Evolutionary conservation across 352 stramenopile species (phyloP).

Genomic region (Globisporangium orthogonon): DNA sequence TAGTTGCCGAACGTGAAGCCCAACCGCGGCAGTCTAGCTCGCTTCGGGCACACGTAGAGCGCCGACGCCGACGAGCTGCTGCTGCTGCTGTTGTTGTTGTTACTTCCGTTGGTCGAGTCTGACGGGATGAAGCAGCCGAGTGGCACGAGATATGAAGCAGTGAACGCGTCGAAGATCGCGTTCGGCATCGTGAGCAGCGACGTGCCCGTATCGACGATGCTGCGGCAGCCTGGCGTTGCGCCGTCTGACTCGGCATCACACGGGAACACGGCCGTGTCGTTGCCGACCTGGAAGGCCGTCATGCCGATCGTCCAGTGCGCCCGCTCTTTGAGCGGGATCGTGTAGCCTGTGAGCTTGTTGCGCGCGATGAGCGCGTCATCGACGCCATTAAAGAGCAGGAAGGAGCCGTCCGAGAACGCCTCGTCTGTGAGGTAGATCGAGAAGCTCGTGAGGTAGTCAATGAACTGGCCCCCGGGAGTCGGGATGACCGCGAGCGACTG

Average conservation of each 20-base stretch:
- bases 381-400: conserved; percentile 63
- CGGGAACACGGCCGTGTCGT: conserved; percentile 27
- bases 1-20: conserved; percentile 43
- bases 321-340: conserved; percentile 37
- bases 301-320: conserved; percentile 70
- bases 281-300: conserved; percentile 45
- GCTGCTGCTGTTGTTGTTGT: not conserved
- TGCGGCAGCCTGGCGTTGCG: conserved; percentile 19
- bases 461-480: conserved; percentile 37
- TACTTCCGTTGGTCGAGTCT: not conserved
- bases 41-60: conserved; percentile 53
- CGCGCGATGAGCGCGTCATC: conserved; percentile 45
- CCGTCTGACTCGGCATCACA: conserved; percentile 25
- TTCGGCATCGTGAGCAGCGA: conserved; percentile 16
- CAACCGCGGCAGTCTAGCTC: conserved; percentile 37
- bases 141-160: conserved; percentile 2
- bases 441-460: conserved; percentile 60
- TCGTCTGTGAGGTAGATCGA: conserved; percentile 53
- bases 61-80: conserved; percentile 2
- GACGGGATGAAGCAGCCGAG: conserved; percentile 6
- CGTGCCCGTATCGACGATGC: conserved; percentile 56
- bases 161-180: conserved; percentile 1
- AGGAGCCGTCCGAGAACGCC: conserved; percentile 41
- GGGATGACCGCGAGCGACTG: conserved; percentile 37
- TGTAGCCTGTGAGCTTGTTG: conserved; percentile 36